Evolutionary conservation across 345 rosid genomes (phyloP).

Genomic region (Triadica sebifera): DNA sequence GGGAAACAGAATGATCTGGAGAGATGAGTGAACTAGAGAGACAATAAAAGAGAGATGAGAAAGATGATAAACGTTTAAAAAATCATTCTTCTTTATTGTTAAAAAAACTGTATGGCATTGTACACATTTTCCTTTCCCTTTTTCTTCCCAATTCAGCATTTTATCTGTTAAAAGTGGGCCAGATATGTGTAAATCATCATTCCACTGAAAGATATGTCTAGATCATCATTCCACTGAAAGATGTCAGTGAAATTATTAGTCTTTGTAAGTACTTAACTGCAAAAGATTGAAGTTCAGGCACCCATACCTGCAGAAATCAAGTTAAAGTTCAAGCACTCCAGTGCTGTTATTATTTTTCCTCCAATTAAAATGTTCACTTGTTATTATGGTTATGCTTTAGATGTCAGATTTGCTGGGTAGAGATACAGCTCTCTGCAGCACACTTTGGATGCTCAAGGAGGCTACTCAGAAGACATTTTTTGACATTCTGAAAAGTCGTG

Average conservation of each 20-base stretch:
- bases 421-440: slow-evolving; percentile 83
- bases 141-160: neutral
- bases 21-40: neutral
- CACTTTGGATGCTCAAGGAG: slow-evolving; percentile 81
- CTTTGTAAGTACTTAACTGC: neutral
- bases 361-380: neutral
- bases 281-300: neutral
- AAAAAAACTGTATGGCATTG: too few relatives aligned
- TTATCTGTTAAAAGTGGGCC: neutral
- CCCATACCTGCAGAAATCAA: neutral
- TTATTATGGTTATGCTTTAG: slow-evolving; percentile 35
- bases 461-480: slow-evolving; percentile 93
- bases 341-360: neutral
- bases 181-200: neutral
- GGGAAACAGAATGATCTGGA: neutral
- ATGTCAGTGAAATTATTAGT: neutral
- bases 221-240: neutral
- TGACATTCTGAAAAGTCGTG: slow-evolving; percentile 81
- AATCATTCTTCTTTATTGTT: neutral
- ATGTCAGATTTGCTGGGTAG: slow-evolving; percentile 85
- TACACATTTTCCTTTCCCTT: neutral
- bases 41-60: neutral
- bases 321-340: neutral
- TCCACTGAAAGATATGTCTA: neutral
- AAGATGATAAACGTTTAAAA: neutral